Percentiles rank a stretch among this genome's conserved stretches.
These are phyloP conservation scores for Talaromyces sp. DNA, from an alignment of 2,329 filamentous ascomycete genomes.

Conservation along the genomic window DNA sequence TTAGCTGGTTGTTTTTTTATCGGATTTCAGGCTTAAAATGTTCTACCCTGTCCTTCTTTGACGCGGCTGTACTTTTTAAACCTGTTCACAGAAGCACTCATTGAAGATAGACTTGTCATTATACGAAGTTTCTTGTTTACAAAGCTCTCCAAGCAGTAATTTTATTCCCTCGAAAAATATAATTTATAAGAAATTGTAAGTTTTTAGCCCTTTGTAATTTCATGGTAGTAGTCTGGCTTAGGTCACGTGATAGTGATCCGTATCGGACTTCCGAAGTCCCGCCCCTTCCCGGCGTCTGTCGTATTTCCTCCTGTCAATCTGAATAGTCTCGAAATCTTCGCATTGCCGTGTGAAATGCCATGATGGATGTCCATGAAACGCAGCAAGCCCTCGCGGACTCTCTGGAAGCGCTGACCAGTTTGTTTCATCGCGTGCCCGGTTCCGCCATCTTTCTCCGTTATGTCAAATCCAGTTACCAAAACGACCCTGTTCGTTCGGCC, in stretches of 20 bases:
- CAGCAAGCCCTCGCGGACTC: conserved; percentile 50
- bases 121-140: not conserved
- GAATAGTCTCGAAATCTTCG: not conserved
- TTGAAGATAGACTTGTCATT: conserved; percentile 9
- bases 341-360: conserved; percentile 16
- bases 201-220: not conserved
- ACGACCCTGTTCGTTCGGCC: conserved; percentile 88
- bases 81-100: conserved; percentile 5
- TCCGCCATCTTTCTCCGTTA: conserved; percentile 93
- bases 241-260: not conserved
- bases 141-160: not conserved
- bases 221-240: not conserved
- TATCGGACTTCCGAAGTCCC: not conserved
- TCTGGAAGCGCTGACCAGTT: conserved; percentile 52
- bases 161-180: not conserved
- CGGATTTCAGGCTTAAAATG: not conserved
- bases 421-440: conserved; percentile 87
- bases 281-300: not conserved
- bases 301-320: not conserved
- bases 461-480: conserved; percentile 94
- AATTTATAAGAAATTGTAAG: not conserved
- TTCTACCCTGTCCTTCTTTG: conserved; percentile 6
- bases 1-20: conserved; percentile 13
- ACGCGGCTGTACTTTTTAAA: conserved; percentile 10
- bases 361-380: conserved; percentile 55